Evolutionary conservation across 768 basidiomycete genomes (phyloP).

Genomic region (Termitomyces sp.): DNA sequence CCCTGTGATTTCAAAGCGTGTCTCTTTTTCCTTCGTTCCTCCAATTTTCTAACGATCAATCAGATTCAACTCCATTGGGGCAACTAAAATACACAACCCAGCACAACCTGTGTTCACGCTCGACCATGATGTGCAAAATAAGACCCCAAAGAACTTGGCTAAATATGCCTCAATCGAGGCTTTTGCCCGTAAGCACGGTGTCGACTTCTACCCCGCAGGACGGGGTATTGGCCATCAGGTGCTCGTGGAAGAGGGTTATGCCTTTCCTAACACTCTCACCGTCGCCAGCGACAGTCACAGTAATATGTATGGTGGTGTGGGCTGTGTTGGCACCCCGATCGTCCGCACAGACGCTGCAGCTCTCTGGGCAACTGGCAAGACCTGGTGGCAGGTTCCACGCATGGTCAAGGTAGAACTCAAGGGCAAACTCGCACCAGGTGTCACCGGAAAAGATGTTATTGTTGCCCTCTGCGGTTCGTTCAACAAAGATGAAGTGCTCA

Average conservation of each 20-base stretch:
- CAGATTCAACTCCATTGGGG: conserved; percentile 94
- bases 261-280: conserved; percentile 91
- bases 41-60: conserved; percentile 2
- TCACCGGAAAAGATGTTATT: conserved; percentile 97
- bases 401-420: conserved; percentile 93
- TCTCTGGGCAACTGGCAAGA: conserved; percentile 96
- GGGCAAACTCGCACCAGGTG: conserved; percentile 78
- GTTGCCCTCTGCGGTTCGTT: conserved; percentile 94
- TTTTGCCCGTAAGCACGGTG: conserved; percentile 76
- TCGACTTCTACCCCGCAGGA: conserved; percentile 97
- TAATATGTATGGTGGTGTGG: conserved; percentile 99
- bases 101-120: conserved; percentile 91
- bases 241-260: conserved; percentile 97
- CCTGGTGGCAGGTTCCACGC: conserved; percentile 99
- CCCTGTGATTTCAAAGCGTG: conserved; percentile 94
- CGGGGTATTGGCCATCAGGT: conserved; percentile 98
- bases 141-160: conserved; percentile 78
- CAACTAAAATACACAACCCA: conserved; percentile 74
- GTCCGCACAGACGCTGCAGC: conserved; percentile 94
- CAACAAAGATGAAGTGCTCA: conserved; percentile 94
- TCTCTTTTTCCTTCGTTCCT: conserved; percentile 9
- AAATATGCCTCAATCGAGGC: conserved; percentile 92
- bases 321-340: conserved; percentile 95
- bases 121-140: conserved; percentile 98
- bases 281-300: conserved; percentile 96